Percentiles rank a stretch among this genome's conserved stretches.
Evolutionary conservation across 179 eudicot species (phyloP).

Genomic region (Silene coronaria): DNA sequence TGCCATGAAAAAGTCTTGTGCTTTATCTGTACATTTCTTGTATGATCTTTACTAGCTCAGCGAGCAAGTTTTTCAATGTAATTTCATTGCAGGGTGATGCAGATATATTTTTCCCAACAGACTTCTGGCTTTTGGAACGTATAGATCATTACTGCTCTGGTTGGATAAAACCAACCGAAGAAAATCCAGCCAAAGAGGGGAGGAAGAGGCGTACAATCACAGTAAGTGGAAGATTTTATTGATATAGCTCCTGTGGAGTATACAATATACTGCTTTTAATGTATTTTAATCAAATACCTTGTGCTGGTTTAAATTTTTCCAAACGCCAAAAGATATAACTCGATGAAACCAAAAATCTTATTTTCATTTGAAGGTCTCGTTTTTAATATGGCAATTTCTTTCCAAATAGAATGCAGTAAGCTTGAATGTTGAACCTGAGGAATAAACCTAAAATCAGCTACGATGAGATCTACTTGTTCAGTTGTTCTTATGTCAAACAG

Average conservation of each 20-base stretch:
- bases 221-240: conserved; percentile 35
- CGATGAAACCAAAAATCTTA: too few relatives aligned
- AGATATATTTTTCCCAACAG: conserved; percentile 94
- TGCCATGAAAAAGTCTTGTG: background rate
- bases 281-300: background rate
- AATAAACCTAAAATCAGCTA: background rate
- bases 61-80: background rate
- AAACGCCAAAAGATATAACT: too few relatives aligned
- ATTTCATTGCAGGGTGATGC: conserved; percentile 73
- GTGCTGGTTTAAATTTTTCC: background rate
- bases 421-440: background rate
- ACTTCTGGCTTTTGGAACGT: conserved; percentile 82
- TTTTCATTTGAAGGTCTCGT: too few relatives aligned
- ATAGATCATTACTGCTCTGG: conserved; percentile 87
- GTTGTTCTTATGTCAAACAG: background rate
- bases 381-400: too few relatives aligned
- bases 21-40: background rate
- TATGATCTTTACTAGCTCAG: background rate
- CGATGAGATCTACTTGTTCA: background rate
- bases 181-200: conserved; percentile 53
- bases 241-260: background rate
- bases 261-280: background rate
- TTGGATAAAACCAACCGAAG: conserved; percentile 45
- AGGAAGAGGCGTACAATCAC: conserved; percentile 71
- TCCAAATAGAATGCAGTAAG: background rate